phyloP scores from a whole-genome alignment of 2,329 filamentous ascomycete genomes.

The Xylariaceae sp. region DNA sequence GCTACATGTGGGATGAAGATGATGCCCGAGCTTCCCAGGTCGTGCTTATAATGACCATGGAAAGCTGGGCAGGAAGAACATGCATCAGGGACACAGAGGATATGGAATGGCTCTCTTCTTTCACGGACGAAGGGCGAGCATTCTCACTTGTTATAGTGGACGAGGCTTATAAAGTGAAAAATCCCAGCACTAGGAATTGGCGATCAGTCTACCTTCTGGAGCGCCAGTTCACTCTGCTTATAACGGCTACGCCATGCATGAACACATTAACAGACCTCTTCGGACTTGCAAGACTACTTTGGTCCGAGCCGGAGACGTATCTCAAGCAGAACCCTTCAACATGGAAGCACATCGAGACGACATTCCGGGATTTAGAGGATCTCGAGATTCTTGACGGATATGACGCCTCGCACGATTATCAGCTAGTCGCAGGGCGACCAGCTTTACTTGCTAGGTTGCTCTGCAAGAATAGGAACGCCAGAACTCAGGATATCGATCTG shows the following conservation, averaged over 20 bases:
- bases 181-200: conserved; percentile 32
- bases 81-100: conserved; percentile 1
- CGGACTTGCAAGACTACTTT: conserved; percentile 35
- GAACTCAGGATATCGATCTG: conserved; percentile 27
- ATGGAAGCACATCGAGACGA: conserved; percentile 8
- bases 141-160: conserved; percentile 42
- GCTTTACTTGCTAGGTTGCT: conserved; percentile 32
- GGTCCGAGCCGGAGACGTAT: conserved; percentile 30
- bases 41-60: conserved; percentile 37
- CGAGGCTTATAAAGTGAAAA: conserved; percentile 41
- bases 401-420: conserved; percentile 20
- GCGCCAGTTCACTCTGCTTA: conserved; percentile 38
- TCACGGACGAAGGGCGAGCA: conserved; percentile 23
- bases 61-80: conserved; percentile 36
- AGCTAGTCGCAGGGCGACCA: conserved; percentile 34
- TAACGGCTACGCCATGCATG: conserved; percentile 41
- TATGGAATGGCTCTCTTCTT: conserved; percentile 28
- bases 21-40: conserved; percentile 27
- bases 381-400: conserved; percentile 23
- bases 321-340: conserved; percentile 4
- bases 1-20: conserved; percentile 37
- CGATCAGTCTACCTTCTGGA: conserved; percentile 35
- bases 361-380: not conserved
- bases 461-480: not conserved
- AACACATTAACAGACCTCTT: conserved; percentile 38